Evolutionary conservation across 2,329 filamentous ascomycete genomes (phyloP), one percentile per base, ranked within the genome.

Genomic region (Colletotrichum lini): DNA sequence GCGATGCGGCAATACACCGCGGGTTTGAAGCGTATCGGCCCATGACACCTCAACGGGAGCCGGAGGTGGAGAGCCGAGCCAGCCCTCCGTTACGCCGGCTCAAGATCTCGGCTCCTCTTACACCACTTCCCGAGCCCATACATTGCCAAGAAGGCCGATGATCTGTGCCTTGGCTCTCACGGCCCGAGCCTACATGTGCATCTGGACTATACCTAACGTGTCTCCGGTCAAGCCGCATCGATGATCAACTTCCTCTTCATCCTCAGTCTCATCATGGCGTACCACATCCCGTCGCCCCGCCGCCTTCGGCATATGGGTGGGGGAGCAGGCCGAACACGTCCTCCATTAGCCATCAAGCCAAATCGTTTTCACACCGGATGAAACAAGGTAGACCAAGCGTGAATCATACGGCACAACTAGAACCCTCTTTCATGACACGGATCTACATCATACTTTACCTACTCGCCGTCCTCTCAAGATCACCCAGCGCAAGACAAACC

Each of bases 41-140:
- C 15, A 12, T 42, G 5, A 16, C 13, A 4, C 23, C 10, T 47
- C 40, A 47, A 44, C 23, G 30, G 45, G 18, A 53, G 15, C 59
- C 30, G 59, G 18, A 50, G 58, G 58, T 61, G 58, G 58, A 61
- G 58, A 53, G 59, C 59, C 47, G 30, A 57, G 30, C 53, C n/a
- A n/a, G 35, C 35, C 8, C 12, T 23, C 21, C 35, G 7, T 40
- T 26, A n/a, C 35, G 10, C 16, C 18, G 18, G 42, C 5, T 5
- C 26, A 26, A 8, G 42, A 18, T 16, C 42, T 45, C 42, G 42
- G 3, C 18, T 38, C 26, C 26, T 26, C 26, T 12, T 57, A 35
- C 53, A 57, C 53, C 53, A 57, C 53, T 40, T 57, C 38, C 56
- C 56, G 56, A n/a, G 23, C 9, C 21, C 21, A 45, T 2, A 45